Evolutionary conservation across 2,329 filamentous ascomycete genomes (phyloP), one percentile per base, ranked within the genome.

Genomic region (Volutella citrinella): DNA sequence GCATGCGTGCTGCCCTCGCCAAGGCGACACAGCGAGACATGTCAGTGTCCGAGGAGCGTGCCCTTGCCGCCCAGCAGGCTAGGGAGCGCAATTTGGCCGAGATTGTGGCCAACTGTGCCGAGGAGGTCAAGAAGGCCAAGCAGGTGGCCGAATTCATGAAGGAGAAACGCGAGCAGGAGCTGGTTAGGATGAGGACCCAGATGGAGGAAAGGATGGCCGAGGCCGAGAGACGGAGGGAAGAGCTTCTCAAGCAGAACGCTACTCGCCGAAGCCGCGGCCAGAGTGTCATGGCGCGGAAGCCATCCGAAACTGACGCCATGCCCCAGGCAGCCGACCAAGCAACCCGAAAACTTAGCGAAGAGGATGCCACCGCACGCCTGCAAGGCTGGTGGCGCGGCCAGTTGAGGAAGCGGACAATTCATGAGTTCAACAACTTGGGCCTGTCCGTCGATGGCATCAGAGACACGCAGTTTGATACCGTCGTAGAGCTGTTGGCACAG

Each of bases 131-230:
- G 55, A 76, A 85, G 45, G 86, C 86, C 32, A 91, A 91, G 68
- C 82, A 84, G 31, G 74, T 90, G n/a, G 86, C 86, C 11, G 85
- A 88, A 58, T 81, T 76, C 38, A 88, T 86, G 68, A 89, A 87
- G 61, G 83, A 87, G 64, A 83, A 84, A 58, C 80, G 87, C 44
- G 82, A 88, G 54, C 80, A 82, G 36, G 84, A 90, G 45, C 75
- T 85, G 36, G 73, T 72, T 48, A 80, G 80, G 52, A 72, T 86
- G 56, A 78, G 80, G 43, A 63, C 76, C 31, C 84, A 89, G 57
- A 88, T 90, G 73, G 83, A 90, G 56, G 85, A 89, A 64, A 80
- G 83, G 44, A 74, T 87, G 50, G 83, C 84, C 19, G 86, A 90
- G 54, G 87, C 84, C 0, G 84, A 90, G 59, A 76, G 69, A 56